Evolutionary conservation across 257 asterid genomes (phyloP), one percentile per base, ranked within the genome.

Genomic region (Cinchona pubescens): DNA sequence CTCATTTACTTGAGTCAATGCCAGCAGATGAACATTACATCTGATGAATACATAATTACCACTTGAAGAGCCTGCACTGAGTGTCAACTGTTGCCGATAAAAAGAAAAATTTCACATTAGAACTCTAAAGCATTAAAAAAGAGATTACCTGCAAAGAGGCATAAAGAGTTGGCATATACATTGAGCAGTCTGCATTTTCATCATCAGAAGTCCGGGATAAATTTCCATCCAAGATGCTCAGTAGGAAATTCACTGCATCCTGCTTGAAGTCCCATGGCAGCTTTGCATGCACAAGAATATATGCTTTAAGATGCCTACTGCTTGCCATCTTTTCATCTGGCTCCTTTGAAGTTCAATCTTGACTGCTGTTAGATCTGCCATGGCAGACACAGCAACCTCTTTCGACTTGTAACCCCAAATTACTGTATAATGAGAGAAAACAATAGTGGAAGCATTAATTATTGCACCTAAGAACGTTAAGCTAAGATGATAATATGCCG

Each of bases 41-140:
- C 88, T 75, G 98, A 75, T 78, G 96, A 86, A 90, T 83, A 85
- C 89, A 94, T 90, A 84, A 94, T 85, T 75, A 90, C 89, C 83
- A 75, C 81, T 85, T 84, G 85, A 82, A 94, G 78, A 43, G 90
- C 97, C 99, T 94, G 61, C 76, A 74, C 55, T 55, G 72, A 60
- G 69, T 59, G 49, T 64, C 21, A 71, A 74, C 68, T n/a, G 77
- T 80, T 78, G 68, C 82, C 69, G 67, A 27, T 12, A 16, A 37
- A 30, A 13, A 76, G 15, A n/a, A 34, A 32, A 29, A 43, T n/a
- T n/a, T n/a, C n/a, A 16, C n/a, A 61, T 3, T 29, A 29, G 13
- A 63, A 32, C 43, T 62, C 55, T 67, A 46, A 71, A 72, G 35
- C 37, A n/a, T 30, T 61, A n/a, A 62, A 34, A 34, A 73, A 76